These are phyloP conservation scores for Thyridium curvatum DNA, from an alignment of 2,329 filamentous ascomycete genomes.

Conservation along the genomic window DNA sequence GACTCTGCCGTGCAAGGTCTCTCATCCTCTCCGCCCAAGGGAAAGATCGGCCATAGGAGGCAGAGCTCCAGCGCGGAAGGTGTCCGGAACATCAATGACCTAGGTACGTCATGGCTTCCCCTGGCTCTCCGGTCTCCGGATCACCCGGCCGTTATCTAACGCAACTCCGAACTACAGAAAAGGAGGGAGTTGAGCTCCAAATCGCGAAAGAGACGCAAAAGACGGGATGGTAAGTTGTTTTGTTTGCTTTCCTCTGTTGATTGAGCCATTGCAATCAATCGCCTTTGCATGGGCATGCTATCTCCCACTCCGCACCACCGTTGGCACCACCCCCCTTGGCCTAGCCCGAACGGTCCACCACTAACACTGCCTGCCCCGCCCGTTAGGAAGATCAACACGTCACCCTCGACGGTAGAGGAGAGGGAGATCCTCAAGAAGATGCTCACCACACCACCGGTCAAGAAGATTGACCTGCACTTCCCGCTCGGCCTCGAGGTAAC, in stretches of 20 bases:
- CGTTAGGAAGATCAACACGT: constrained; percentile 87
- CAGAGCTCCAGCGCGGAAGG: constrained; percentile 67
- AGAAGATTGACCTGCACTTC: constrained; percentile 92
- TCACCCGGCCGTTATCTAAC: constrained; percentile 7
- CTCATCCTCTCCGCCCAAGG: constrained; percentile 59
- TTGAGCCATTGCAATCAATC: no score
- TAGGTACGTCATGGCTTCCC: constrained; percentile 56
- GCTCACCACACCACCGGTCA: constrained; percentile 76
- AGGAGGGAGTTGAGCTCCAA: constrained; percentile 62
- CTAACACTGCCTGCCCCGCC: not conserved
- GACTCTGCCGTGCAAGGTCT: constrained; percentile 86
- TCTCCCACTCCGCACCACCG: constrained; percentile 2
- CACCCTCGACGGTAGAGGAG: constrained; percentile 71
- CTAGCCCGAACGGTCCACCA: no score
- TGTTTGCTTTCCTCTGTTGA: not conserved
- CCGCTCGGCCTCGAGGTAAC: constrained; percentile 81
- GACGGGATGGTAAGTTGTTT: constrained; percentile 69
- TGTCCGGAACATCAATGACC: constrained; percentile 76
- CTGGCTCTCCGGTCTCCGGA: not conserved
- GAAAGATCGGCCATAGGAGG: constrained; percentile 62
- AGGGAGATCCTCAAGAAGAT: constrained; percentile 75
- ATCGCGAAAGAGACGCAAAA: constrained; percentile 80
- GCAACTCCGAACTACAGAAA: constrained; percentile 48
- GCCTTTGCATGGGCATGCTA: not conserved
- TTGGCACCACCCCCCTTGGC: not conserved